Base-by-base conservation (phyloP, 2,329 filamentous ascomycete genomes). In the Atkinsonella texensis region DNA sequence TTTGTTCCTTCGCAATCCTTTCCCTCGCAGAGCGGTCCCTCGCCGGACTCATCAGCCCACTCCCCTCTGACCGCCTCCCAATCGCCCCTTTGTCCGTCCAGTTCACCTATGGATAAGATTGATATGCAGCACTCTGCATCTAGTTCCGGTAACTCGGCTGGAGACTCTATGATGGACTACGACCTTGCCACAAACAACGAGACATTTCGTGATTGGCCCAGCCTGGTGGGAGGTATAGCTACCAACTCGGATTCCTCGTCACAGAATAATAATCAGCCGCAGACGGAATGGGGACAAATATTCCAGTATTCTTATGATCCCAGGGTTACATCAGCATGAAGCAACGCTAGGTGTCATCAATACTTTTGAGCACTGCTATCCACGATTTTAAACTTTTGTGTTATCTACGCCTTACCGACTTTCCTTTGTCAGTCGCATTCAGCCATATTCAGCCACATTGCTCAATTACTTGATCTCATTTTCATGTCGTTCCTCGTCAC, bases 161-260 rank as follows among this genome's bases (percentile, higher is more conserved):
- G 54, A 18, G 65, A 67, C 31, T 58, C 60, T 10, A 63, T 68
- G 57, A 72, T 73, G 68, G 70, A 71, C 44, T 72, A 72, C 57
- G 69, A 73, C 15, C 13, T 52, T 35, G 42, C 40, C 42, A 23
- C 47, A 2, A 61, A 63, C 2, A 61, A 64, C 8, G 62, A 68
- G 33, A 61, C 67, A 10, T 70, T 72, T 44, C 66, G 70, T 2
- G 68, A 71, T 53, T 73, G 70, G 70, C 69, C 69, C 51, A 67
- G 62, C 51, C 63, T 72, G 32, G 57, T 63, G 23, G 63, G 65
- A 20, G 59, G 65, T 20, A 62, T 68, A 18, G 58, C 68, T 18
- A 63, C 67, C 44, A 65, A 68, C 51, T 56, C 55, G 33, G 53
- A 55, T 10, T 51, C 58, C 20, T 61, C 57, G 13, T 56, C 61